Evolutionary conservation across 2,329 filamentous ascomycete species (phyloP).

Genomic region (Zasmidium cellare): DNA sequence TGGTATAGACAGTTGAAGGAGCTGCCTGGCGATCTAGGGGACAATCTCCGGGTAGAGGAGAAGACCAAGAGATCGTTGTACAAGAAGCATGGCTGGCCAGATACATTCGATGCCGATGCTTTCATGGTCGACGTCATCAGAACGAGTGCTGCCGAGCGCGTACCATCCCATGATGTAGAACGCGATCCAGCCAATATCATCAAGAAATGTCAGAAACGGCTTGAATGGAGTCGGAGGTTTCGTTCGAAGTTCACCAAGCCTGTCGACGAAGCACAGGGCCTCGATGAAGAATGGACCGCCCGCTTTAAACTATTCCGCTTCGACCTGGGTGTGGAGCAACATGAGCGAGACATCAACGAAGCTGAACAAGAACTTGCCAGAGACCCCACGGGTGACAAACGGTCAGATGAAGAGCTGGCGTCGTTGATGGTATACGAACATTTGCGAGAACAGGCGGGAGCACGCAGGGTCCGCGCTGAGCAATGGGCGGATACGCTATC

Average conservation of each 20-base stretch:
- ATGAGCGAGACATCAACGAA: constrained; percentile 4
- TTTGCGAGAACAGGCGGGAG: constrained; percentile 3
- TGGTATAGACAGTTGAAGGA: constrained; percentile 14
- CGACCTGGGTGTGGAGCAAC: neutral
- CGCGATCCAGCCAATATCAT: constrained; percentile 12
- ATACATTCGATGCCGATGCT: constrained; percentile 14
- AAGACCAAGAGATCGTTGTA: constrained; percentile 7
- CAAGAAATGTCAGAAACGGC: constrained; percentile 4
- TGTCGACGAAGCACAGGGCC: constrained; percentile 1
- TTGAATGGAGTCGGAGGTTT: constrained; percentile 3
- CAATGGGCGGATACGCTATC: too few relatives aligned
- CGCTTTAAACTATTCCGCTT: constrained; percentile 11
- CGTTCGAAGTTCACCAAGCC: neutral
- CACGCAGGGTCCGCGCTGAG: neutral
- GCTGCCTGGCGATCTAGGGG: constrained; percentile 3
- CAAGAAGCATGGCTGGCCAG: constrained; percentile 15
- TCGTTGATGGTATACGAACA: constrained; percentile 15
- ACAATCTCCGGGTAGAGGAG: constrained; percentile 1
- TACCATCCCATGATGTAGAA: constrained; percentile 1
- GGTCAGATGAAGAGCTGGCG: constrained; percentile 9
- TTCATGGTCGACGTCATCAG: constrained; percentile 13
- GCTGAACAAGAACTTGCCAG: neutral
- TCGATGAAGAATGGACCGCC: constrained; percentile 18
- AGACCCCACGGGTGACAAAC: constrained; percentile 7
- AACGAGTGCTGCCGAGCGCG: constrained; percentile 8